These are phyloP conservation scores for Rhynchospora pubera DNA, from an alignment of 176 grass and related monocot species.

Conservation along the genomic window DNA sequence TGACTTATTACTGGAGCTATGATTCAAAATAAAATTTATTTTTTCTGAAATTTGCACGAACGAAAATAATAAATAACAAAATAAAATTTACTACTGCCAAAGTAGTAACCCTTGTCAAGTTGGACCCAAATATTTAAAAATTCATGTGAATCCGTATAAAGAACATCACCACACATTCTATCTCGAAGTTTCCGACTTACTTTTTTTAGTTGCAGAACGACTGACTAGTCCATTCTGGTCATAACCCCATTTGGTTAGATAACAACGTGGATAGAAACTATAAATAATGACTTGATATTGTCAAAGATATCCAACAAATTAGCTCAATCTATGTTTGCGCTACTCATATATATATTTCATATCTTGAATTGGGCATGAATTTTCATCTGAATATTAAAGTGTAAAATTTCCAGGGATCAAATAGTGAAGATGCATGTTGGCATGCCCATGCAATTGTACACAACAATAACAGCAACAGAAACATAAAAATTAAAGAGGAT, in stretches of 20 bases:
- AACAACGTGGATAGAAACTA: background rate
- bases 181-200: background rate
- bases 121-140: background rate
- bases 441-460: background rate
- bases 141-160: background rate
- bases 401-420: background rate
- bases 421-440: background rate
- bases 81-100: background rate
- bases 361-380: background rate
- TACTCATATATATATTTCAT: background rate
- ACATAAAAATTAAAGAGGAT: background rate
- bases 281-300: background rate
- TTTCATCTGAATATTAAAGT: background rate
- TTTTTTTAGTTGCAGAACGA: background rate
- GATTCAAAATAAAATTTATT: background rate
- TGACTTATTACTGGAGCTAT: background rate
- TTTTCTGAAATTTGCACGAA: too few species aligned
- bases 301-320: background rate
- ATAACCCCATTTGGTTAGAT: background rate
- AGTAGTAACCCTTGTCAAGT: background rate
- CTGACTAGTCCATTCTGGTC: background rate
- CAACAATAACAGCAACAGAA: background rate
- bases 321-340: background rate
- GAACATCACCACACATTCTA: background rate
- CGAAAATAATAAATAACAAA: background rate